These are phyloP conservation scores for Aureobasidium sp. DNA, from an alignment of 2,329 filamentous ascomycete species.

Conservation along the genomic window DNA sequence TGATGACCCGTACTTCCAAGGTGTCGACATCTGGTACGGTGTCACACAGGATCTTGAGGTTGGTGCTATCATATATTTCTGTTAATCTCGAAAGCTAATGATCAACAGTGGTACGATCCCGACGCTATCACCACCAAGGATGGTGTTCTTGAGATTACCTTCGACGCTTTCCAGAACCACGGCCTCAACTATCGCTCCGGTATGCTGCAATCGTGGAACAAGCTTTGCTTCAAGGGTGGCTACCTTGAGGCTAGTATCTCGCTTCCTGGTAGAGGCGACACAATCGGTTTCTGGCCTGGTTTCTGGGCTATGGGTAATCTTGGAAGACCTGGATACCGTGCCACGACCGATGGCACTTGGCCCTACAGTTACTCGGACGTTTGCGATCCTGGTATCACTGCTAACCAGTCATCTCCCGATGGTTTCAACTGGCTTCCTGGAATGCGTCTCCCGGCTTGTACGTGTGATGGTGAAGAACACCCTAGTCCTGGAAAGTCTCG, in stretches of 20 bases:
- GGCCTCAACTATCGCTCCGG: conserved; percentile 60
- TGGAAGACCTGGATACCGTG: conserved; percentile 59
- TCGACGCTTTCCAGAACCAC: conserved; percentile 60
- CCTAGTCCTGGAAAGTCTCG: conserved; percentile 58
- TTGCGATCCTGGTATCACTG: conserved; percentile 64
- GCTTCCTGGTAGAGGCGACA: conserved; percentile 58
- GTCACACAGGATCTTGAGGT: conserved; percentile 60
- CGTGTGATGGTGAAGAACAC: conserved; percentile 57
- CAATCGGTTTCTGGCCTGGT: conserved; percentile 66
- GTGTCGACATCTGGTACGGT: conserved; percentile 64
- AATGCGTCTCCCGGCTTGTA: conserved; percentile 63
- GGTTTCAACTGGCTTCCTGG: conserved; percentile 61
- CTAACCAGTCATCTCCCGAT: conserved; percentile 62
- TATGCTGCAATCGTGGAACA: conserved; percentile 71
- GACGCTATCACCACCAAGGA: conserved; percentile 57
- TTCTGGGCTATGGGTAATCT: conserved; percentile 72
- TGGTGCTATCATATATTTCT: conserved; percentile 27
- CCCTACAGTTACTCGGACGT: conserved; percentile 64
- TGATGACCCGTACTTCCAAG: conserved; percentile 63
- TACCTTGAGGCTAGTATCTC: conserved; percentile 64
- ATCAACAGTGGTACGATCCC: conserved; percentile 58
- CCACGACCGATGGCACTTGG: conserved; percentile 66
- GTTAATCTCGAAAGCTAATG: background rate
- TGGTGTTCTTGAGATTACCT: conserved; percentile 56
- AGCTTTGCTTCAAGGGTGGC: conserved; percentile 65